Base-by-base conservation (phyloP, 768 basidiomycete genomes). In the Suillus tomentosus region DNA sequence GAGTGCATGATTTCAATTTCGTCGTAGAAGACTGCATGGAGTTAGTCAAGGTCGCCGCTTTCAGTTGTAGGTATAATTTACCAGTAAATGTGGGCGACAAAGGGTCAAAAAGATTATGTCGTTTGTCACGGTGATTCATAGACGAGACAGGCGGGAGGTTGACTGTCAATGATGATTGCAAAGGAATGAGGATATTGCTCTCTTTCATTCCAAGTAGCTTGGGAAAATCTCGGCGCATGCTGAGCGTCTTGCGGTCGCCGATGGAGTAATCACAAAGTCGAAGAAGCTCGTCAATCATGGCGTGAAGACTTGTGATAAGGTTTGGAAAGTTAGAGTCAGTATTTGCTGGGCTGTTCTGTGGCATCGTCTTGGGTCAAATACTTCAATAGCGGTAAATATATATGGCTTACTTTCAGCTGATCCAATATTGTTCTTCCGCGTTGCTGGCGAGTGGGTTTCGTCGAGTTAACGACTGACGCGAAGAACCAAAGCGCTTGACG, bases 401-500 rank as follows among this genome's bases (percentile, higher is more conserved):
- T 15, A 17, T 55, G 43, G 64, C 79, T 24, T 65, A 92, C 92
- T 72, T 79, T 81, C 19, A 93, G 79, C 66, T 82, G 80, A 24
- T 84, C 78, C 51, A 90, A 73, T 60, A 91, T 88, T 27, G 71
- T 67, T 51, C 73, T 79, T 55, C 92, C 95, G 65, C 92, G 83
- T 43, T 76, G 68, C 62, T 82, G 79, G 47, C 96, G 83, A 45
- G 81, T 81, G 0, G 69, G 5, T 65, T 91, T 90, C 39, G 86
- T 92, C 1, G 96, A 97, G 75, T 95, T 92, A 51, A 91, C 85
- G 11, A 94, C 93, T 2, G 94, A 90, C 0, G 88, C 87, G 71
- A 96, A 96, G 9, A 95, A 84, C 97, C 97, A 99, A 34, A 98
- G 79, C 0, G 91, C 89, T 76, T 99, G 97, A 51, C 89, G 88